These are phyloP conservation scores for Dalbergia oliveri DNA, from an alignment of 306 rosid species.

Conservation along the genomic window DNA sequence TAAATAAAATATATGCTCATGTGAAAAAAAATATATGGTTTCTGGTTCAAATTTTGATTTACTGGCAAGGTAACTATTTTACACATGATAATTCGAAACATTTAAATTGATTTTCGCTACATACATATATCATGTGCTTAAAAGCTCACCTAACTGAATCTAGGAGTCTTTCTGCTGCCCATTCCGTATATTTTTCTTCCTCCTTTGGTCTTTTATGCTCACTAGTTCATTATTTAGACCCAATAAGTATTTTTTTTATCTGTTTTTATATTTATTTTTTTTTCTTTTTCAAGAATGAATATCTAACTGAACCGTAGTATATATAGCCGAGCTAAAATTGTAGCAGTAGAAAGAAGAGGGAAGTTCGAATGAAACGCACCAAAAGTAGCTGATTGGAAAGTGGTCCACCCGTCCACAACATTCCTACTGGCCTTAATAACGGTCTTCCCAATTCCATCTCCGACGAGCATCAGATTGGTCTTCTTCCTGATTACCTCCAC, in stretches of 20 bases:
- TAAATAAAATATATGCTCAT: too few relatives aligned
- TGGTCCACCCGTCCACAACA: conserved; percentile 87
- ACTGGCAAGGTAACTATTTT: too few relatives aligned
- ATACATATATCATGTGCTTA: too few relatives aligned
- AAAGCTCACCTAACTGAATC: neutral
- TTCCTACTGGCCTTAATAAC: conserved; percentile 79
- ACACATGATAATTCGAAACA: neutral
- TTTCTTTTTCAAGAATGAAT: neutral
- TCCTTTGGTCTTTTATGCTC: neutral
- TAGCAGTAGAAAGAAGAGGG: neutral
- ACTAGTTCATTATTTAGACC: too few relatives aligned
- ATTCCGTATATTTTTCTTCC: too few relatives aligned
- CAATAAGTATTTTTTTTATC: too few relatives aligned
- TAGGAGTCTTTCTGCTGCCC: neutral
- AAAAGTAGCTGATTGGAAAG: conserved; percentile 89
- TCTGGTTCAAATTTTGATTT: too few relatives aligned
- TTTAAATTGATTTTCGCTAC: neutral
- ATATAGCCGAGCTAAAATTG: neutral
- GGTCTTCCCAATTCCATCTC: conserved; percentile 88
- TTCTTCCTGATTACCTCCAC: conserved; percentile 80
- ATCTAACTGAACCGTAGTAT: neutral
- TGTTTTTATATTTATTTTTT: neutral
- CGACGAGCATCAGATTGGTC: conserved; percentile 76
- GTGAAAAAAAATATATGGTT: too few relatives aligned
- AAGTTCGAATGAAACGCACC: conserved; percentile 57